Conservation (phyloP, 148 eudicot species). For the Simmondsia chinensis region DNA sequence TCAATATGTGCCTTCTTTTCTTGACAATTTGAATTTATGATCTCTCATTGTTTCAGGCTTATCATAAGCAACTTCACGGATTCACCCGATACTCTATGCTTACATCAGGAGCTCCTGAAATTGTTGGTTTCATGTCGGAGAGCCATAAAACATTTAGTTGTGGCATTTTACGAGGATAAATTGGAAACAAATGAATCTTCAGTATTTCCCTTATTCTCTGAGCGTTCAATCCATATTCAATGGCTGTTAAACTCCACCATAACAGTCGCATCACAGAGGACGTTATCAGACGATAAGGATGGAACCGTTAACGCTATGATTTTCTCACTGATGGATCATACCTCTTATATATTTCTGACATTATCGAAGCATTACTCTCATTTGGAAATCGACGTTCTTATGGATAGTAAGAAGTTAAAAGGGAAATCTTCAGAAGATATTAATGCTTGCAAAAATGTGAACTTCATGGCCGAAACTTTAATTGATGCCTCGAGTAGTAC, state of each 20-base stretch:
- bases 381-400: slow-evolving; percentile 19
- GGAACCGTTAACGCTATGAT: slow-evolving; percentile 28
- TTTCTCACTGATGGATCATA: slow-evolving; percentile 69
- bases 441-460: slow-evolving; percentile 31
- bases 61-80: slow-evolving; percentile 44
- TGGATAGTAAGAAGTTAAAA: slow-evolving; percentile 9
- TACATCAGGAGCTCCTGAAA: slow-evolving; percentile 30
- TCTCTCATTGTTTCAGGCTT: slow-evolving; percentile 50
- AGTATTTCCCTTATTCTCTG: slow-evolving; percentile 20
- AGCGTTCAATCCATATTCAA: slow-evolving; percentile 30
- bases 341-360: slow-evolving; percentile 49
- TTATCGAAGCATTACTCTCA: slow-evolving; percentile 45
- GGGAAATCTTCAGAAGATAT: slow-evolving; percentile 8
- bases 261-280: slow-evolving; percentile 22
- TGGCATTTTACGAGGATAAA: slow-evolving; percentile 39
- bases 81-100: slow-evolving; percentile 16
- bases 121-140: slow-evolving; percentile 69
- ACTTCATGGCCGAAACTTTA: slow-evolving; percentile 33
- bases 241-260: slow-evolving; percentile 65
- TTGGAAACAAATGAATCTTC: slow-evolving; percentile 23
- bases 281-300: slow-evolving; percentile 23
- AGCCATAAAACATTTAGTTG: slow-evolving; percentile 38
- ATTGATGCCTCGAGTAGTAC: slow-evolving; percentile 14
- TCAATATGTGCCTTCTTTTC: too few species aligned
- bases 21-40: slow-evolving; percentile 1